Evolutionary conservation across 2,329 filamentous ascomycete species (phyloP), one percentile per base, ranked within the genome.

Genomic region (Fusarium temperatum): DNA sequence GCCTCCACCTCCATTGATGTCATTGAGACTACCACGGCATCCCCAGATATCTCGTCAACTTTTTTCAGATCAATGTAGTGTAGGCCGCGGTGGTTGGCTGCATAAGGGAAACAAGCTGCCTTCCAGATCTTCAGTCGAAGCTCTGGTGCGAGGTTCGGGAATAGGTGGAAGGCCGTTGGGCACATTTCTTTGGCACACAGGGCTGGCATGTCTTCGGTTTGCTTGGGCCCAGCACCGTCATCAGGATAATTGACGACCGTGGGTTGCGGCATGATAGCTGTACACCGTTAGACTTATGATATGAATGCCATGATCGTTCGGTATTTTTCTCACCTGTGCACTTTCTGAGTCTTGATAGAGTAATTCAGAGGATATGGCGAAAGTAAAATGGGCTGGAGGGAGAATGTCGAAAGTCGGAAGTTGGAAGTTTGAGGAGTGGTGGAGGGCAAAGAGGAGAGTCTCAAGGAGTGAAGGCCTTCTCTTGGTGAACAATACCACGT

Each of bases 81-180:
- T 2, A 65, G 2, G 15, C 38, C 42, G 3, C 10, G 36, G 4
- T 61, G 10, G 14, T 12, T 13, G 1, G 3, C 1, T 6, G 26
- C 11, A 5, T 9, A 26, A 15, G 45, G 44, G 1, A 63, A 30
- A 20, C 51, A 70, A 8, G 62, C 62, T 1, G 15, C 6, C 13
- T 66, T 47, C 66, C 62, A 72, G 10, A 70, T 59, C 8, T 53
- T 28, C 0, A 56, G 18, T 6, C 61, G 62, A 10, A 72, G 38
- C 14, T 72, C 62, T 7, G n/a, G 0, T 2, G 53, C 32, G 2
- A 70, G 28, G 5, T 28, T 51, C 2, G 47, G 13, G 24, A 72
- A 72, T 8, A 2, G 9, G 18, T 61, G 44, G 2, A 64, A 61
- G 7, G 0, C 9, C 6, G 2, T 1, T 5, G 8, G 13, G 3